Percentiles rank a stretch among this genome's conserved stretches.
phyloP scores from a whole-genome alignment of 208 protist species.

The Wallacemonas rigidus region DNA sequence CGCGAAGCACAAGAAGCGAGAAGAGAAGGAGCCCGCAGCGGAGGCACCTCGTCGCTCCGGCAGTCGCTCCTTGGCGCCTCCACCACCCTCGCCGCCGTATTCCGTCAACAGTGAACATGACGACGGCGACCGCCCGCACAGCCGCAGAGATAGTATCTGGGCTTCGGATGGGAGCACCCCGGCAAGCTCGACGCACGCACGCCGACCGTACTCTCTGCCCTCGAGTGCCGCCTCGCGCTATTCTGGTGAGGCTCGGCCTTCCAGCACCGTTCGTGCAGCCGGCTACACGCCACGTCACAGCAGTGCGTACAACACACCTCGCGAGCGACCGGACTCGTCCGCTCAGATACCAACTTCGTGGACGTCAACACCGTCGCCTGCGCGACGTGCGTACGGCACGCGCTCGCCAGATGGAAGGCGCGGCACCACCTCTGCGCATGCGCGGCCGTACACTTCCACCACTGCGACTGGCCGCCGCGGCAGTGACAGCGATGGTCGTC shows the following conservation, averaged over 20 bases:
- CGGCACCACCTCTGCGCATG: no score
- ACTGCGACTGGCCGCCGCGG: not conserved
- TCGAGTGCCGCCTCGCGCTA: not conserved
- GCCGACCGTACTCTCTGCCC: not conserved
- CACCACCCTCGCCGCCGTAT: constrained; percentile 7
- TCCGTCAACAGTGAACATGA: not conserved
- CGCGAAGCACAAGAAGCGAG: not conserved
- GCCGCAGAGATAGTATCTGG: constrained; percentile 3
- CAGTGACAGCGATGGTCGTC: not conserved
- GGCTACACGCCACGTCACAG: not conserved
- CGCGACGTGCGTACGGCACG: not conserved
- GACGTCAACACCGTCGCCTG: not conserved
- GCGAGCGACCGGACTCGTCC: not conserved
- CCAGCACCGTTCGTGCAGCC: not conserved
- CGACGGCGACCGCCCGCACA: not conserved
- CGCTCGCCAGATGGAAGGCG: no score
- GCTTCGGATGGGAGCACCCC: not conserved
- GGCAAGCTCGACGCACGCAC: not conserved
- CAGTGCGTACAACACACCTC: not conserved
- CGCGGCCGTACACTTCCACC: no score
- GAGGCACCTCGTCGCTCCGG: not conserved
- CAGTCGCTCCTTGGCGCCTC: constrained; percentile 8
- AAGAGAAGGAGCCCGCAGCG: not conserved
- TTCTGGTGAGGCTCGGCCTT: not conserved
- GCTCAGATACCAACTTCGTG: not conserved